A percentile compares a stretch with the other conserved stretches of the same genome.
Conservation (phyloP, 1,284 basidiomycete species). For the Mycena sp. region DNA sequence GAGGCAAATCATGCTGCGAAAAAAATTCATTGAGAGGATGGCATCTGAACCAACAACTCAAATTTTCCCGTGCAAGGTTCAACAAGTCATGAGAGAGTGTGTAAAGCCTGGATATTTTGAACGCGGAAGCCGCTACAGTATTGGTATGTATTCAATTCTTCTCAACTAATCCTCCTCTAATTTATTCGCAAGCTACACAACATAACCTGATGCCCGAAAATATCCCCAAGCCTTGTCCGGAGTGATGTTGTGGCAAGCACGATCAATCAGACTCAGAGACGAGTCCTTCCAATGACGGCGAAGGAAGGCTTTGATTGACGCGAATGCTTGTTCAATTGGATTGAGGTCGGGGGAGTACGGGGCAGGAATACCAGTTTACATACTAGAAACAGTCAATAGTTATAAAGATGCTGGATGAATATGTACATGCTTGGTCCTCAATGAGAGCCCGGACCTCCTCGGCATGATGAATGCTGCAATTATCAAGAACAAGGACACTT, state of each 20-base stretch:
- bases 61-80: no score
- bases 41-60: no score
- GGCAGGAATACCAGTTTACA: slow-evolving; percentile 28
- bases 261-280: slow-evolving; percentile 17
- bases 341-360: slow-evolving; percentile 30
- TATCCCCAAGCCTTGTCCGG: slow-evolving; percentile 34
- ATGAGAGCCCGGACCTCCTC: slow-evolving; percentile 19
- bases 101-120: not conserved
- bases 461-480: slow-evolving; percentile 41
- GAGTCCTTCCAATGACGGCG: slow-evolving; percentile 9
- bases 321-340: slow-evolving; percentile 31
- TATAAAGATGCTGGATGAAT: not conserved
- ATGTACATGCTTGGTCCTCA: slow-evolving; percentile 17
- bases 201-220: no score
- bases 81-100: not conserved
- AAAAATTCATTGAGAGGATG: no score
- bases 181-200: no score
- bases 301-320: slow-evolving; percentile 29
- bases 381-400: not conserved
- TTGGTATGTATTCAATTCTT: not conserved
- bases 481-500: slow-evolving; percentile 42
- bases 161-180: not conserved
- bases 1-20: no score
- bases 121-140: not conserved
- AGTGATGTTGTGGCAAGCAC: slow-evolving; percentile 30